phyloP scores from a whole-genome alignment of 2,329 filamentous ascomycete species.

The Fusarium solani-melongenae region DNA sequence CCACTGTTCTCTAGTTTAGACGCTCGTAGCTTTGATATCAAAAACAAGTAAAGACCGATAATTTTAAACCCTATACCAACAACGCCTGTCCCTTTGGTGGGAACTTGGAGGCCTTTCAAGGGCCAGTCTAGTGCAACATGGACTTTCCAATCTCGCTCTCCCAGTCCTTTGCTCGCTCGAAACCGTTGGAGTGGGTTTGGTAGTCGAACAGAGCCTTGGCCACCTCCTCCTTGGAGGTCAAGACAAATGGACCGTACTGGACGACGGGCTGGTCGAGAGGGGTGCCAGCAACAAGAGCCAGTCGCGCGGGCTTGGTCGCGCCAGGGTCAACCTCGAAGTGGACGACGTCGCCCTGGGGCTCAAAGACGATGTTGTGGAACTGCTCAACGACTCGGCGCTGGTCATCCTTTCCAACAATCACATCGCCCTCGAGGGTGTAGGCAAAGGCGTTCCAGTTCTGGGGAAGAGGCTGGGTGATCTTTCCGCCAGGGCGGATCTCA shows the following conservation, averaged over 20 bases:
- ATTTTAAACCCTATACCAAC: neutral
- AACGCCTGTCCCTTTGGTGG: constrained; percentile 24
- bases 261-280: constrained; percentile 84
- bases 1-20: neutral
- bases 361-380: constrained; percentile 92
- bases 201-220: constrained; percentile 82
- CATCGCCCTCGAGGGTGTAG: constrained; percentile 83
- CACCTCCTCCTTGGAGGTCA: constrained; percentile 77
- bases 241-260: constrained; percentile 88
- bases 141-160: constrained; percentile 86
- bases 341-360: constrained; percentile 80
- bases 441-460: constrained; percentile 89
- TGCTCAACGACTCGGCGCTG: constrained; percentile 67
- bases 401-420: constrained; percentile 68
- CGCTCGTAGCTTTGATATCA: constrained; percentile 7
- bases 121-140: constrained; percentile 61
- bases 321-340: constrained; percentile 74
- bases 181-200: constrained; percentile 78
- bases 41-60: neutral
- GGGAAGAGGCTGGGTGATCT: constrained; percentile 79
- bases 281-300: constrained; percentile 81
- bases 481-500: constrained; percentile 81
- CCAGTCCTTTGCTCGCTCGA: constrained; percentile 84
- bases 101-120: neutral
- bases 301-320: constrained; percentile 67